phyloP scores from a whole-genome alignment of 306 rosid genomes.

The Acacia acuminata region DNA sequence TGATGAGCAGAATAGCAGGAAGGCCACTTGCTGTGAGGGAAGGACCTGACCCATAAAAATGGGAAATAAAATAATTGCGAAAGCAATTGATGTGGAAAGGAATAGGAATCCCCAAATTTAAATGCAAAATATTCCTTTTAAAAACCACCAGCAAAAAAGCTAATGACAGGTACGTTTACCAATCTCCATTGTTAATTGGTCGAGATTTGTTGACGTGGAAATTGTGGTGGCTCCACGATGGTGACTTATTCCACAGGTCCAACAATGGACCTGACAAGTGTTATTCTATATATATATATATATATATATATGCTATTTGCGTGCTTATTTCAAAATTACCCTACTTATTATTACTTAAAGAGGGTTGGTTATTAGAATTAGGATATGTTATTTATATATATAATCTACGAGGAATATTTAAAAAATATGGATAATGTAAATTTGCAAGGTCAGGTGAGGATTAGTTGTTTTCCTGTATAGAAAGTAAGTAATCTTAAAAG shows the following conservation, averaged over 20 bases:
- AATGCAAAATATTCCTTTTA: neutral
- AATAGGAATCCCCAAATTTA: neutral
- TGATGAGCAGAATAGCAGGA: neutral
- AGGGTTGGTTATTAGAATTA: neutral
- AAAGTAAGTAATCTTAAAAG: no score
- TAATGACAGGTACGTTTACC: slow-evolving; percentile 27
- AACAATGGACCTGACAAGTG: slow-evolving; percentile 20
- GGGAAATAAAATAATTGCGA: slow-evolving; percentile 15
- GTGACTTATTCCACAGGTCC: slow-evolving; percentile 7
- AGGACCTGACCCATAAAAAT: neutral
- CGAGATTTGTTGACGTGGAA: slow-evolving; percentile 15
- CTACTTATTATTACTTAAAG: neutral
- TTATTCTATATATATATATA: neutral
- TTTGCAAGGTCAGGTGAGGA: neutral
- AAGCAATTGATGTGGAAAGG: slow-evolving; percentile 28
- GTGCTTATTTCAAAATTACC: neutral
- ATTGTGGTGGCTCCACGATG: slow-evolving; percentile 30
- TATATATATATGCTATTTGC: neutral
- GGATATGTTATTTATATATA: no score
- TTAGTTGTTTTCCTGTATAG: no score
- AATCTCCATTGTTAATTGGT: slow-evolving; percentile 14
- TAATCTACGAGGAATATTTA: no score
- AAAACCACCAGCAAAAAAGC: slow-evolving; percentile 13
- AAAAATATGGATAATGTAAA: no score
- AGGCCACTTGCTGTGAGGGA: neutral